Base-by-base conservation (phyloP, 2,329 filamentous ascomycete genomes). In the Neofusicoccum parvum region DNA sequence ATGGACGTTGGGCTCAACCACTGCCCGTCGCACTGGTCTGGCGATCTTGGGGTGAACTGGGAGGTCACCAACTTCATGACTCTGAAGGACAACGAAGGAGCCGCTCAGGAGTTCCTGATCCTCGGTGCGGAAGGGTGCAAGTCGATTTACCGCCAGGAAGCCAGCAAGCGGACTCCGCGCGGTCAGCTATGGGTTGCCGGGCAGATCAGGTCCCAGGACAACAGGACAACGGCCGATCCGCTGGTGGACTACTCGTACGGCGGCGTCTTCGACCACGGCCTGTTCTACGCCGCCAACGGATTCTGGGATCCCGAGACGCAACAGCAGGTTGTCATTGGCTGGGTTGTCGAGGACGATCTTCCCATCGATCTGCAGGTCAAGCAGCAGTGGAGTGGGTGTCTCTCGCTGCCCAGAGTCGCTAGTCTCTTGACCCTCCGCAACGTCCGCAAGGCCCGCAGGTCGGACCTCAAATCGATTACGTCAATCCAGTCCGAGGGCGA, bases 1-100 rank as follows among this genome's bases (percentile, higher is more conserved):
- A 68, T 80, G 4, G 73, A 82, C 56, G 68, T 82, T 5, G 77
- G 77, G 0, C 68, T 78, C 9, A 80, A 80, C 27, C 75, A 77
- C 34, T 72, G 72, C 5, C 71, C 78, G 0, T 80, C 80, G 0
- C 72, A 75, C 53, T 85, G 83, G 82, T 80, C 78, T 0, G 81
- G 83, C 2, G 81, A 85, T 50, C 75, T 83, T 11, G 83, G 83
- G 0, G 74, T 80, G 10, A 86, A 86, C 60, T 85, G 82, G 82
- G 83, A 85, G 67, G 81, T 81, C 10, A 79, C 77, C 23, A 84
- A 82, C 68, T 78, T 84, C 51, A 72, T 81, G 68, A 80, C 79
- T 0, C 72, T 85, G 15, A 12, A 27, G 23, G 69, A 66, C 12
- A 15, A 73, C 1, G 70, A 75, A 9, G 68, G 69, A 3, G 66